These are phyloP conservation scores for Ophiostoma sp. DNA, from an alignment of 2,329 filamentous ascomycete genomes.

Conservation along the genomic window DNA sequence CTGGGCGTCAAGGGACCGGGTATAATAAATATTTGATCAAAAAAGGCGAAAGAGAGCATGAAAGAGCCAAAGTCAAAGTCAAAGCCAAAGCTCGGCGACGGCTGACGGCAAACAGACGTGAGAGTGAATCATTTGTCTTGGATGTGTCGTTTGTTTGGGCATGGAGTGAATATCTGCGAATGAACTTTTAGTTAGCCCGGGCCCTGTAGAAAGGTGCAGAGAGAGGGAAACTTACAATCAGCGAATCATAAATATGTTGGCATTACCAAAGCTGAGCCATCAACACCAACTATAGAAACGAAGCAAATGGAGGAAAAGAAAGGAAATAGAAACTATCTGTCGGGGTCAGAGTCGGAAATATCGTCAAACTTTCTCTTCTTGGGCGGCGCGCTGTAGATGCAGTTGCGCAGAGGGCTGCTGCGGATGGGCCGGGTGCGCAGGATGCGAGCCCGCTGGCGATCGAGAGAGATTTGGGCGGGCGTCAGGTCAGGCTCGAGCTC, in stretches of 20 bases:
- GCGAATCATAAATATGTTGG: not conserved
- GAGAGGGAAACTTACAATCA: not conserved
- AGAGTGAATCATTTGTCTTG: not conserved
- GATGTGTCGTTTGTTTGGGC: not conserved
- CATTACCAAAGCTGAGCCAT: not conserved
- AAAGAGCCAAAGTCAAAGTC: not conserved
- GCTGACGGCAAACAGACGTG: not conserved
- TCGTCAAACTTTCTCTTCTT: not conserved
- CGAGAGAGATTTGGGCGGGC: not conserved
- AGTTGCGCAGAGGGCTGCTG: constrained; percentile 4
- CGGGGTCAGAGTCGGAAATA: not conserved
- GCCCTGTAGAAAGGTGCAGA: not conserved
- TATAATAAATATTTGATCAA: not conserved
- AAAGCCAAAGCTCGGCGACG: too few relatives aligned
- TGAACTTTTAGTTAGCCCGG: not conserved
- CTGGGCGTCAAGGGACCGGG: not conserved
- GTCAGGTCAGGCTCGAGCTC: not conserved
- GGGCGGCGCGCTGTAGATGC: not conserved
- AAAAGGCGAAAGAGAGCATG: not conserved
- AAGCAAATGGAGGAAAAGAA: not conserved
- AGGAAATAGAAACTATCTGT: not conserved
- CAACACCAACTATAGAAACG: too few relatives aligned
- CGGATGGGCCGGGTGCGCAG: not conserved
- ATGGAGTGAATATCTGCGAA: not conserved
- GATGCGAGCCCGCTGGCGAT: not conserved